Evolutionary conservation across 2,329 filamentous ascomycete genomes (phyloP), one percentile per base, ranked within the genome.

Genomic region (Ustulina deusta): DNA sequence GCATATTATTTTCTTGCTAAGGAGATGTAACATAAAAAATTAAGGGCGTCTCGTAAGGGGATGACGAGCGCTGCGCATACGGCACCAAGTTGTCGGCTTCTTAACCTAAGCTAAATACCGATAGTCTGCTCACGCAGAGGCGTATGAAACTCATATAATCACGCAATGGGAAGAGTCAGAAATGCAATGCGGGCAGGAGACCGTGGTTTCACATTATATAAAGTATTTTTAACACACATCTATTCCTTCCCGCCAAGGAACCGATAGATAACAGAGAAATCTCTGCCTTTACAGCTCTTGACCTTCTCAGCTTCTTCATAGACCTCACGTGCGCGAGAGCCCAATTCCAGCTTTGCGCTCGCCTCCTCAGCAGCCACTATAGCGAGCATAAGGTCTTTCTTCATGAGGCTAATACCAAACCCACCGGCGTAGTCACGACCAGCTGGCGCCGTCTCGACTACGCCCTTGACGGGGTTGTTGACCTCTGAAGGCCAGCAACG

Each of bases 401-500:
- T 89, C 93, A 96, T 95, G 72, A 96, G 80, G 44, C 85, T 85
- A 64, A 95, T 87, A 1, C 91, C 91, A 72, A 95, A 96, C 0
- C 93, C 93, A 52, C 93, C 93, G 20, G 83, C 80, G 74, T 94
- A 99, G 61, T 91, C 94, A 64, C 91, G 85, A 62, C 85, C 87
- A 0, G 94, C 91, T 0, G 95, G 94, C 1, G 93, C 88, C 0
- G 86, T 88, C 68, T 91, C 89, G 25, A 95, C 86, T 0, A 97
- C 94, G 15, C 94, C 94, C 11, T 90, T 90, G 2, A 98, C 94
- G 0, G 96, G 96, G 78, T 98, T 98, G 81, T 99, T 99, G 69
- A 97, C 84, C 81, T 97, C 94, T 75, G 91, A 96, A 0, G 95
- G 94, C 96, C 96, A 99, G 85, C 94, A 98, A 72, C 86, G 89